These are phyloP conservation scores for Dendrostoma leiphaemia DNA, from an alignment of 2,329 filamentous ascomycete genomes.

Conservation along the genomic window DNA sequence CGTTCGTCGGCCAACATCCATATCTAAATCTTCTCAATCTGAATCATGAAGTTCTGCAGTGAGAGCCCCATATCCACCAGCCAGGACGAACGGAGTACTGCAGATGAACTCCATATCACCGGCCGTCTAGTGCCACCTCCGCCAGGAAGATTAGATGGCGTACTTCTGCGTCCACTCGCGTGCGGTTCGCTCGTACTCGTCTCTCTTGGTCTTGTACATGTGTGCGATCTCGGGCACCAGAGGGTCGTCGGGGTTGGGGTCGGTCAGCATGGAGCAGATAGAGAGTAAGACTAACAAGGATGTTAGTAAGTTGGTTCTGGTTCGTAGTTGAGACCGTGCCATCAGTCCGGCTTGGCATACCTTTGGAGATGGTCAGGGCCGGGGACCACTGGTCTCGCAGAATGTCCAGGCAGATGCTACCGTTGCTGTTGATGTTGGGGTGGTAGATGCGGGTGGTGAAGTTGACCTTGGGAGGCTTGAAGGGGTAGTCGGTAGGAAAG, in stretches of 20 bases:
- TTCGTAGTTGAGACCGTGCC: no score
- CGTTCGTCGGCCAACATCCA: background rate
- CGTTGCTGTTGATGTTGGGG: slow-evolving; percentile 99
- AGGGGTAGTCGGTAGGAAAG: slow-evolving; percentile 99
- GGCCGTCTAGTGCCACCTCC: background rate
- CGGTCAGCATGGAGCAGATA: slow-evolving; percentile 99
- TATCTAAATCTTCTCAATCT: background rate
- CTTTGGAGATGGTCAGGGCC: slow-evolving; percentile 97
- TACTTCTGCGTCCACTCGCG: slow-evolving; percentile 99
- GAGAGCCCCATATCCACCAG: background rate
- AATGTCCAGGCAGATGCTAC: slow-evolving; percentile 98
- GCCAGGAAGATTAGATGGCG: slow-evolving; percentile 64
- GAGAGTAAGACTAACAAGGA: slow-evolving; percentile 98
- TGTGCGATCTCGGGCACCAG: slow-evolving; percentile 98
- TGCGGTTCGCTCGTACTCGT: slow-evolving; percentile 93
- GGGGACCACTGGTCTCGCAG: slow-evolving; percentile 99
- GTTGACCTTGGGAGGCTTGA: slow-evolving; percentile 99
- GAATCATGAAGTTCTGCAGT: background rate
- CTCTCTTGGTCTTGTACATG: slow-evolving; percentile 98
- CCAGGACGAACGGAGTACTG: background rate
- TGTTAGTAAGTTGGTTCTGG: no score
- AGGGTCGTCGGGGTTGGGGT: slow-evolving; percentile 98
- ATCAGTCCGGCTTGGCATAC: slow-evolving; percentile 45
- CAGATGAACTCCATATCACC: slow-evolving; percentile 2
- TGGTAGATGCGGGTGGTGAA: slow-evolving; percentile 99